phyloP scores from a whole-genome alignment of 495 filamentous ascomycete genomes.

The Daldinia childiae region DNA sequence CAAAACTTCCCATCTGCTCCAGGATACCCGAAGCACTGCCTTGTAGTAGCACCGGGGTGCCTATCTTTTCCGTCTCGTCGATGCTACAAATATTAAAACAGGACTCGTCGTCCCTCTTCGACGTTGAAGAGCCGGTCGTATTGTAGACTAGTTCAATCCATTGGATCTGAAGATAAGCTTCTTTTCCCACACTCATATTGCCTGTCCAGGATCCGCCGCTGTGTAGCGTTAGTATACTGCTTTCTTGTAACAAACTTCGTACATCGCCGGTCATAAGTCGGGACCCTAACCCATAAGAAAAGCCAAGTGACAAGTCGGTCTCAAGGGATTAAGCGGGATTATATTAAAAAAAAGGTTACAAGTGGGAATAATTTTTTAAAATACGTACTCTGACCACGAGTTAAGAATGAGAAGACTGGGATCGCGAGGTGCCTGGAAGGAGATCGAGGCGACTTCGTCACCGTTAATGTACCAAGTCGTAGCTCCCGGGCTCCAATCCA shows the following conservation, averaged over 20 bases:
- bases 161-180: slow-evolving; percentile 74
- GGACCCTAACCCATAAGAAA: not conserved
- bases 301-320: not conserved
- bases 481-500: slow-evolving; percentile 71
- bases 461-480: slow-evolving; percentile 77
- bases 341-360: not conserved
- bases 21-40: slow-evolving; percentile 45
- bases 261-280: not conserved
- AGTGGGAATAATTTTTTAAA: not conserved
- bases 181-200: slow-evolving; percentile 68
- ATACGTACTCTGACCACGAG: slow-evolving; percentile 71
- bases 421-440: slow-evolving; percentile 68
- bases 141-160: slow-evolving; percentile 82
- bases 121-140: slow-evolving; percentile 45
- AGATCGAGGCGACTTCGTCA: slow-evolving; percentile 63
- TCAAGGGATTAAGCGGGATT: not conserved
- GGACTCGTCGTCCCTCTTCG: slow-evolving; percentile 33
- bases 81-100: slow-evolving; percentile 61
- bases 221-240: slow-evolving; percentile 13
- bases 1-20: slow-evolving; percentile 15
- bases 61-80: slow-evolving; percentile 54
- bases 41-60: slow-evolving; percentile 57
- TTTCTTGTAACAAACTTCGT: not conserved
- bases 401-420: slow-evolving; percentile 72
- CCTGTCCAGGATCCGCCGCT: slow-evolving; percentile 75